Conservation (phyloP, 1,284 basidiomycete species). For the Calocybe gambosa region DNA sequence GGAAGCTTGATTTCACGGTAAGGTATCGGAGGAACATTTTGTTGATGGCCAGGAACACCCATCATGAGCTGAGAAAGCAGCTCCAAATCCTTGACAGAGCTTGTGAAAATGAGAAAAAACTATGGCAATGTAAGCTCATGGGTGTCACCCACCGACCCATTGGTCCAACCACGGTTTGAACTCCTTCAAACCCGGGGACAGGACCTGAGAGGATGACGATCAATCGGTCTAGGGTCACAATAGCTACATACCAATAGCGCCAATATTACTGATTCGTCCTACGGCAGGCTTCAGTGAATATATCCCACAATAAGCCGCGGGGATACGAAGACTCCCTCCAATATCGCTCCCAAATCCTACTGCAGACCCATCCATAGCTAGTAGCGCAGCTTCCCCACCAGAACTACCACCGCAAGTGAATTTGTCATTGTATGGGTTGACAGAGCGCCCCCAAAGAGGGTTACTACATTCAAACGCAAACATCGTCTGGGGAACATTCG, state of each 20-base stretch:
- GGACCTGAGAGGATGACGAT: conserved; percentile 34
- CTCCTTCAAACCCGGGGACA: conserved; percentile 61
- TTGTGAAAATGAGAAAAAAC: conserved; percentile 17
- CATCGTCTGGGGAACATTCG: conserved; percentile 78
- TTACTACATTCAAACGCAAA: conserved; percentile 86
- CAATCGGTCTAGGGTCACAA: not conserved
- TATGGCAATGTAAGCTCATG: not conserved
- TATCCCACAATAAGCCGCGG: conserved; percentile 74
- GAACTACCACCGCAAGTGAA: conserved; percentile 74
- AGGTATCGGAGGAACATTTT: conserved; percentile 48
- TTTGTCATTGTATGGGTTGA: conserved; percentile 61
- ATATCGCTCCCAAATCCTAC: conserved; percentile 80
- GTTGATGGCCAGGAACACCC: conserved; percentile 39
- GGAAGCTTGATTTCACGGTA: conserved; percentile 52
- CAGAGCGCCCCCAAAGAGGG: conserved; percentile 71
- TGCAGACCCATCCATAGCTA: conserved; percentile 71
- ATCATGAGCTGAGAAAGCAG: conserved; percentile 51
- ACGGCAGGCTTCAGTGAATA: conserved; percentile 73
- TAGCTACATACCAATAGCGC: conserved; percentile 37
- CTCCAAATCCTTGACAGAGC: conserved; percentile 63
- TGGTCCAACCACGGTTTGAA: conserved; percentile 59
- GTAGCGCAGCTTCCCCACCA: conserved; percentile 74
- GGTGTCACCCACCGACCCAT: conserved; percentile 55
- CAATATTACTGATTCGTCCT: conserved; percentile 45
- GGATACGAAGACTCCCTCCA: conserved; percentile 75